Evolutionary conservation across 2,329 filamentous ascomycete species (phyloP).

Genomic region (Colletotrichum incanum): DNA sequence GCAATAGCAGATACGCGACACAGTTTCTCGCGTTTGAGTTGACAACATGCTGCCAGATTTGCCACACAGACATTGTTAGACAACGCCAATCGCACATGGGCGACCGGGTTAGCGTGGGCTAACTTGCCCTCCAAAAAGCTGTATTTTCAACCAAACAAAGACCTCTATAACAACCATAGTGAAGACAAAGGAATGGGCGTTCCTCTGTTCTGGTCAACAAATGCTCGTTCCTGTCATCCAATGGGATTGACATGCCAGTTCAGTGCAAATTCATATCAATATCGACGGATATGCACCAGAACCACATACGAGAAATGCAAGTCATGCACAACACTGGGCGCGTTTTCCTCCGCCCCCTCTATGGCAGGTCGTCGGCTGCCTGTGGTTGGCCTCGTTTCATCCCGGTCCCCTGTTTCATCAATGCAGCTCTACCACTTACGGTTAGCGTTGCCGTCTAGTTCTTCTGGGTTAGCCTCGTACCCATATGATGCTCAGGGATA

Average conservation of each 20-base stretch:
- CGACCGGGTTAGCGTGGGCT: not conserved
- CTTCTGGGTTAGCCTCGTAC: not conserved
- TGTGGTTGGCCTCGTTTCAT: conserved; percentile 33
- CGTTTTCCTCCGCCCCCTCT: conserved; percentile 20
- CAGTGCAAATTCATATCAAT: conserved; percentile 24
- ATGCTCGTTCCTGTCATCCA: not conserved
- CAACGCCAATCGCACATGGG: too few relatives aligned
- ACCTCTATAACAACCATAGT: conserved; percentile 9
- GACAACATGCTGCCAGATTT: not conserved
- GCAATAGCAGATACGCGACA: not conserved
- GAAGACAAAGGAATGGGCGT: conserved; percentile 15
- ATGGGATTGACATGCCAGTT: conserved; percentile 6
- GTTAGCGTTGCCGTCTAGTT: conserved; percentile 26
- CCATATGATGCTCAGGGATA: too few relatives aligned
- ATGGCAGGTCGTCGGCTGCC: conserved; percentile 2
- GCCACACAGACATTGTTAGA: not conserved
- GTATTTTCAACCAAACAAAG: conserved; percentile 8
- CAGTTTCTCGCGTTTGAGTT: not conserved
- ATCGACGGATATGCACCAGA: conserved; percentile 28
- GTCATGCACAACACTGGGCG: conserved; percentile 33
- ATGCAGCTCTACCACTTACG: conserved; percentile 8
- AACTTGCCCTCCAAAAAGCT: not conserved
- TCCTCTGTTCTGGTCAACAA: not conserved
- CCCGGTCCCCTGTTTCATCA: conserved; percentile 35
- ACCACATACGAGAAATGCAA: conserved; percentile 25